Base-by-base conservation (phyloP, 1,284 basidiomycete genomes). In the Tylopilus sp. region DNA sequence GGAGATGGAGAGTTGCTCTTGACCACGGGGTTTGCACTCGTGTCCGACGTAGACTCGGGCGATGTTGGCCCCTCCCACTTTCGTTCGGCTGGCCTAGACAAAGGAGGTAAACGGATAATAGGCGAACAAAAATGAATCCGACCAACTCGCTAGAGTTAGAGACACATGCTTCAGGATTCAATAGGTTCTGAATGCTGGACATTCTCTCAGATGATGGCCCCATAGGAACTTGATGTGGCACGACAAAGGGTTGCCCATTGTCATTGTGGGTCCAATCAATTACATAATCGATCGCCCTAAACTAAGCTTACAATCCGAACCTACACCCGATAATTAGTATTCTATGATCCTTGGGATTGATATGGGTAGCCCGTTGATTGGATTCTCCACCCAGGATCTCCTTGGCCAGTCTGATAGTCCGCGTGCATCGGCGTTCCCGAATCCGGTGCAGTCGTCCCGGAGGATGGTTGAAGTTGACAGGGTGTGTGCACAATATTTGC, bases 111-210 rank as follows among this genome's bases (percentile, higher is more conserved):
- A 46, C 29, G 36, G 39, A 44, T 13, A 34, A 49, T 54, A 48
- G 33, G n/a, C 25, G 41, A 49, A 48, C 34, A 46, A 51, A 41
- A 44, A 42, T 25, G 43, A 51, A 48, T 43, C 23, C 30, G 37
- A 64, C 74, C 46, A 42, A 79, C 78, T 69, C 71, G 56, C 65
- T 61, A 40, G 66, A 59, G 44, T 59, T 60, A 37, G 66, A 67
- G 29, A 66, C 60, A 42, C 58, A 61, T 44, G 67, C 67, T 55
- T 77, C 74, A 44, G 79, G 78, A 61, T 82, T 82, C 54, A 82
- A 68, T 38, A 82, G 67, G 50, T 75, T 73, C 54, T 67, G 68
- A 50, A 82, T 72, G 60, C 69, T 75, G 49, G 79, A 74, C 79
- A 82, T 82, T 55, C 48, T 61, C 35, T 46, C 42, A 53, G 57